Evolutionary conservation across 192 early-diverging fungal species (phyloP).

Genomic region (Rhizophagus sp.): DNA sequence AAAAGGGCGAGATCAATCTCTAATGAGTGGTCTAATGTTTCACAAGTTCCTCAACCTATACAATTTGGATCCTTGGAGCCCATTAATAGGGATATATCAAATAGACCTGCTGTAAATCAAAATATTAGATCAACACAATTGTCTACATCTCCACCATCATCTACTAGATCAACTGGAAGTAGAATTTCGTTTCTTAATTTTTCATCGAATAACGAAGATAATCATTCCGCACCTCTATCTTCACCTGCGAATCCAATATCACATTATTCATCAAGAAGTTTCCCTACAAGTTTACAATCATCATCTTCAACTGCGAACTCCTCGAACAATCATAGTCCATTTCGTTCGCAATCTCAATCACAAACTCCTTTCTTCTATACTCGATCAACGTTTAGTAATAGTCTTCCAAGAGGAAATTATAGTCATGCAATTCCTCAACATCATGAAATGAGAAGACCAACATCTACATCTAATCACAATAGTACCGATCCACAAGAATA

Average conservation of each 20-base stretch:
- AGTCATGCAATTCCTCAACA: neutral
- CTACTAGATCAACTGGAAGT: neutral
- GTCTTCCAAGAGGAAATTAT: neutral
- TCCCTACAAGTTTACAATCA: neutral
- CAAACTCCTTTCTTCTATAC: neutral
- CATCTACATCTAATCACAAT: neutral
- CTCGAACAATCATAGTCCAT: neutral
- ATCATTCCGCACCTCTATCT: neutral
- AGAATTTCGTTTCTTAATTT: neutral
- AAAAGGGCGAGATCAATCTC: slow-evolving; percentile 24
- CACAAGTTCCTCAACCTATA: neutral
- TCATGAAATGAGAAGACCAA: neutral
- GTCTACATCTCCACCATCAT: neutral
- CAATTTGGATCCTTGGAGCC: slow-evolving; percentile 5
- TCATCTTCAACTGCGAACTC: neutral
- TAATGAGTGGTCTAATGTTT: slow-evolving; percentile 24
- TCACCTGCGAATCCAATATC: neutral
- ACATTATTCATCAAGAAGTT: neutral
- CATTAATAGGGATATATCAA: neutral
- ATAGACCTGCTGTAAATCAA: neutral
- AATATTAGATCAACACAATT: neutral
- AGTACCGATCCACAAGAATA: slow-evolving; percentile 5
- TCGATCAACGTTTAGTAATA: neutral
- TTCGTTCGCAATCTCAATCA: neutral
- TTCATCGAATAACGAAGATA: neutral